Conservation (phyloP, 768 basidiomycete genomes). For the Panaeolus cyanescens region DNA sequence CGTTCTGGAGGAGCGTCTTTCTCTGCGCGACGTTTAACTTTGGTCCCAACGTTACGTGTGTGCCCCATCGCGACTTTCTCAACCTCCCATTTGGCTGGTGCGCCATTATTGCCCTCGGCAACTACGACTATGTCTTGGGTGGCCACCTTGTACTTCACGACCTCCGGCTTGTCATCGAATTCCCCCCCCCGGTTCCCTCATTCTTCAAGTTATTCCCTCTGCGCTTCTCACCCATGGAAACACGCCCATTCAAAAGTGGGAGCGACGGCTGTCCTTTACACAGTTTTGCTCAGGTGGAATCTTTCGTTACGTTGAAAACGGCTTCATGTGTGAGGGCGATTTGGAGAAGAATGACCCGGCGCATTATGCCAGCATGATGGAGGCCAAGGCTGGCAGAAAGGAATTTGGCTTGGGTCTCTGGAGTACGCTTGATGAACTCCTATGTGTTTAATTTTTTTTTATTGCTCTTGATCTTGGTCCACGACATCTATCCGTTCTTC, state of each 20-base stretch:
- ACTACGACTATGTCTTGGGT: not conserved
- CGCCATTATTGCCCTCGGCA: constrained; percentile 1
- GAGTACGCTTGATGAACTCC: not conserved
- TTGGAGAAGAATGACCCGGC: not conserved
- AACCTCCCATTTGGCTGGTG: constrained; percentile 3
- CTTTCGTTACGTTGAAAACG: not conserved
- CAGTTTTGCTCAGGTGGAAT: constrained; percentile 1
- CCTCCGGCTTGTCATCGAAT: constrained; percentile 1
- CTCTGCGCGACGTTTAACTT: not conserved
- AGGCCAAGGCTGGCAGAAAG: not conserved
- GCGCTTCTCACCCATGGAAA: not conserved
- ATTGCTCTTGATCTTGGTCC: too few relatives aligned
- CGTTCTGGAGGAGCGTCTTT: not conserved
- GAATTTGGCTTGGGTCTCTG: not conserved
- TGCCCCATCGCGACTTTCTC: not conserved
- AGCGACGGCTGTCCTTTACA: not conserved
- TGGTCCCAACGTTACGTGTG: not conserved
- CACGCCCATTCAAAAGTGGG: not conserved
- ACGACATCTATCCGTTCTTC: too few relatives aligned
- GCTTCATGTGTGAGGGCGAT: not conserved
- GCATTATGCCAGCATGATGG: not conserved
- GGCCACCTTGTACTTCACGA: constrained; percentile 1
- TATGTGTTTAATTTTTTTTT: too few relatives aligned
- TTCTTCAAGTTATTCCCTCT: constrained; percentile 3
- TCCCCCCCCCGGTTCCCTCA: not conserved